Conservation (phyloP, 2,329 filamentous ascomycete genomes). For the Arthrobotrys iridis region DNA sequence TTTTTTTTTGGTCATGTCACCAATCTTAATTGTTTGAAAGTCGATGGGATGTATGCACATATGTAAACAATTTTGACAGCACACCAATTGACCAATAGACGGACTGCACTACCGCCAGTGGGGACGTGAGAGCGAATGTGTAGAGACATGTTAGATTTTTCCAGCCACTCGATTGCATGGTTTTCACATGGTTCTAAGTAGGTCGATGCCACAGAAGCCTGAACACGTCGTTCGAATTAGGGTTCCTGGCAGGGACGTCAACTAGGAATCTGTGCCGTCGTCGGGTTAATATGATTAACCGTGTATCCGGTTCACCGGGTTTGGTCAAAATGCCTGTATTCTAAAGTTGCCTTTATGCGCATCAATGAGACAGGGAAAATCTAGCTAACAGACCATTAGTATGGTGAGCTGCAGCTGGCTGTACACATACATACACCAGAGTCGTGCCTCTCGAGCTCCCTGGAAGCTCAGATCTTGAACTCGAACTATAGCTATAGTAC, state of each 20-base stretch:
- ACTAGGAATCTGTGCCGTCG: not conserved
- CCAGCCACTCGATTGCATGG: conserved; percentile 7
- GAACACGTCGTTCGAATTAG: conserved; percentile 5
- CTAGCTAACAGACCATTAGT: no score
- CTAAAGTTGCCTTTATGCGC: no score
- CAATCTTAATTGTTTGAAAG: no score
- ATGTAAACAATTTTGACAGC: not conserved
- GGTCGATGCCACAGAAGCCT: not conserved
- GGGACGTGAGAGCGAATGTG: not conserved
- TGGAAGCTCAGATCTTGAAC: no score
- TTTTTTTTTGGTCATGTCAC: not conserved
- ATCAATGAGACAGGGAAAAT: no score
- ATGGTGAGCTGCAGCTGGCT: no score
- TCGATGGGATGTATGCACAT: not conserved
- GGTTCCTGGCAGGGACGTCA: not conserved
- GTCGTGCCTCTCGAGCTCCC: no score
- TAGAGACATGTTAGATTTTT: not conserved
- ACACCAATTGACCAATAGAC: conserved; percentile 3
- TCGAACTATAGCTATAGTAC: no score
- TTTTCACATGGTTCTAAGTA: no score
- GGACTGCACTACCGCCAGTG: not conserved
- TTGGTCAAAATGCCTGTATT: not conserved
- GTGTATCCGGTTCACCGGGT: no score
- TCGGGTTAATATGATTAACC: not conserved
- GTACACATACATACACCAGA: no score